Conservation (phyloP, 148 eudicot genomes). For the Rhododendron molle region DNA sequence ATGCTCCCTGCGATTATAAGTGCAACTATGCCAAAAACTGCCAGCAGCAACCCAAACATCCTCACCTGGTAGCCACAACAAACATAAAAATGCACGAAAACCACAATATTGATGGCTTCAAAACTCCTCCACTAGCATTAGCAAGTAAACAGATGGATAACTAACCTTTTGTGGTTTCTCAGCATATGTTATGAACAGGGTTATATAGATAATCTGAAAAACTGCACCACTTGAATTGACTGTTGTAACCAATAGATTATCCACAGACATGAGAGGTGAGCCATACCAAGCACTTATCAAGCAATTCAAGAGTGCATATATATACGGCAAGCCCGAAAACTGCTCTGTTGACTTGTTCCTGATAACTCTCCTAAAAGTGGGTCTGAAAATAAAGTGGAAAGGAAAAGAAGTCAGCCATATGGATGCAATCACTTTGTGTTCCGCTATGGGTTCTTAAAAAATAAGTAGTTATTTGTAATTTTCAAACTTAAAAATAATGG, state of each 20-base stretch:
- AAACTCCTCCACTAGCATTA: conserved; percentile 2
- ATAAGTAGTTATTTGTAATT: too few species aligned
- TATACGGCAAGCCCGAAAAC: conserved; percentile 60
- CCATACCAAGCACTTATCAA: conserved; percentile 65
- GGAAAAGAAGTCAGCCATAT: background rate
- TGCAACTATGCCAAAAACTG: conserved; percentile 45
- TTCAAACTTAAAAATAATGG: too few species aligned
- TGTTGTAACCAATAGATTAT: conserved; percentile 44
- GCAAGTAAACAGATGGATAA: conserved; percentile 7
- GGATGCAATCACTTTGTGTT: background rate
- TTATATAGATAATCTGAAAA: conserved; percentile 42
- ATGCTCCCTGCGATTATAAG: conserved; percentile 44
- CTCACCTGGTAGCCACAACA: conserved; percentile 40
- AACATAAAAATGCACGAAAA: conserved; percentile 3
- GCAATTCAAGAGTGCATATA: conserved; percentile 64
- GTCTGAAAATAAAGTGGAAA: conserved; percentile 28
- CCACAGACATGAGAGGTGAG: conserved; percentile 39
- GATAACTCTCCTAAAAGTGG: conserved; percentile 54
- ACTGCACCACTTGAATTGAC: conserved; percentile 63
- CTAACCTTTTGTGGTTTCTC: conserved; percentile 60
- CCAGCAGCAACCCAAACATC: conserved; percentile 56
- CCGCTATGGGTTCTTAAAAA: too few species aligned
- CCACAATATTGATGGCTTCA: background rate
- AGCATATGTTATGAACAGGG: conserved; percentile 51
- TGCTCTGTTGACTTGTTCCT: conserved; percentile 52